Base-by-base conservation (phyloP, 805 yeast species). In the Limtongozyma cylindracea region DNA sequence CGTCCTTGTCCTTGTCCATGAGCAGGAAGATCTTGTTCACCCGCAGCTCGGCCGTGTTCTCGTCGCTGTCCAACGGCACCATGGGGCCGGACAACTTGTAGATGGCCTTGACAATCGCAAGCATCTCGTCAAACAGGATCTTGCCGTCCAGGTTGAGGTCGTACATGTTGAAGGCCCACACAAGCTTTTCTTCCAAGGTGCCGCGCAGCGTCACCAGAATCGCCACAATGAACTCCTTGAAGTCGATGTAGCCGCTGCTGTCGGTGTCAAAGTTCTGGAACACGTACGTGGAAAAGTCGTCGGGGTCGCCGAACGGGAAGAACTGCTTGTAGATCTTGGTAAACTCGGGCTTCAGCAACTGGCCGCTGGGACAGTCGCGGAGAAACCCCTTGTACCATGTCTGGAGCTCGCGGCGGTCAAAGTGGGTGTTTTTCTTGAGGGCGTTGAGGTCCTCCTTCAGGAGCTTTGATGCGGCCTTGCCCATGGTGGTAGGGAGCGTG, bases 351-450 rank as follows among this genome's bases (percentile, higher is more conserved):
- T 70, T 72, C 3, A 80, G 64, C 13, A 88, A 53, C 39, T 71
- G 82, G 1, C 96, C 96, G 16, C 65, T 56, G 1, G 95, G 95
- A 41, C 94, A 84, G 42, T 88, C 98, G 38, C 94, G 59, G 19
- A 72, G 52, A 35, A 88, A 88, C 3, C 96, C 96, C 40, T 84
- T 84, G 40, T 84, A 84, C 99, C 99, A 88, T 39, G 84, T 98
- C 43, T 88, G 96, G 20, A 88, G 59, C 40, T 88, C 98, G 30
- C 93, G 58, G 24, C 82, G 66, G 38, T 84, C 93, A 38, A 88
- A 88, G 35, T 78, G 72, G 0, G 99, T 88, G 12, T 80, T 71
- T 37, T 65, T 69, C 39, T 72, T 73, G 27, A 88, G 60, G 24
- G 71, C 67, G 23, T 73, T 60, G 21, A 88, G 58, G 35, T 88